Evolutionary conservation across 441 rosid genomes (phyloP).

Genomic region (Adansonia madagascariensis): DNA sequence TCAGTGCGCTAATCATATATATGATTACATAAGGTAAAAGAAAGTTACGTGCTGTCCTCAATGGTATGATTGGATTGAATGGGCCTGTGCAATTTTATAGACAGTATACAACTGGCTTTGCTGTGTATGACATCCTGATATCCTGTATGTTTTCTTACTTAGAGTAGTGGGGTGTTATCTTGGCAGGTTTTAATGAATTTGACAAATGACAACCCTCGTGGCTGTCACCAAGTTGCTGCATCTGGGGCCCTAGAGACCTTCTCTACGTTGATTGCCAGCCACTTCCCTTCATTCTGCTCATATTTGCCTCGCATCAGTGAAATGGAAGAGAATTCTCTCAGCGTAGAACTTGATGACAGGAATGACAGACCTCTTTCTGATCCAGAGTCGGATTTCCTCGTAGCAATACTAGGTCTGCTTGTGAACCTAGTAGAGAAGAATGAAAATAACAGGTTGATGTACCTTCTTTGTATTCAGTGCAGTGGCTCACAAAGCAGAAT

Average conservation of each 20-base stretch:
- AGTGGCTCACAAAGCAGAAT: slow-evolving; percentile 5
- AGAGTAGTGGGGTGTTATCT: background rate
- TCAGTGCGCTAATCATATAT: background rate
- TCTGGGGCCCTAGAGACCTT: slow-evolving; percentile 85
- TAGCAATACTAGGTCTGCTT: slow-evolving; percentile 87
- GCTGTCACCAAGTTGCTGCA: slow-evolving; percentile 86
- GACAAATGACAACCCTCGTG: slow-evolving; percentile 80
- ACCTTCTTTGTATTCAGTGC: slow-evolving; percentile 23
- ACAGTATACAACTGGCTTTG: slow-evolving; percentile 6
- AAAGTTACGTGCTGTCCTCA: background rate
- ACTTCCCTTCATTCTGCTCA: slow-evolving; percentile 71
- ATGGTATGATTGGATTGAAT: background rate
- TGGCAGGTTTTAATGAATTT: slow-evolving; percentile 94
- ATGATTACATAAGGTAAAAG: background rate
- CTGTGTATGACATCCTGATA: slow-evolving; percentile 3
- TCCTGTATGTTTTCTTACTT: slow-evolving; percentile 12
- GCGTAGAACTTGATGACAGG: slow-evolving; percentile 35
- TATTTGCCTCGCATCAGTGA: slow-evolving; percentile 42
- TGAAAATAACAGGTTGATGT: slow-evolving; percentile 72
- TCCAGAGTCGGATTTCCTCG: slow-evolving; percentile 89
- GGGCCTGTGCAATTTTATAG: background rate
- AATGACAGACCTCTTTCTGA: slow-evolving; percentile 66
- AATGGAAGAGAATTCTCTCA: slow-evolving; percentile 37
- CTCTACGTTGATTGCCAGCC: slow-evolving; percentile 70
- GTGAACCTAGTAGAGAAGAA: slow-evolving; percentile 97